phyloP scores from a whole-genome alignment of 805 yeast species.

The Cyberlindnera misumaiensis region DNA sequence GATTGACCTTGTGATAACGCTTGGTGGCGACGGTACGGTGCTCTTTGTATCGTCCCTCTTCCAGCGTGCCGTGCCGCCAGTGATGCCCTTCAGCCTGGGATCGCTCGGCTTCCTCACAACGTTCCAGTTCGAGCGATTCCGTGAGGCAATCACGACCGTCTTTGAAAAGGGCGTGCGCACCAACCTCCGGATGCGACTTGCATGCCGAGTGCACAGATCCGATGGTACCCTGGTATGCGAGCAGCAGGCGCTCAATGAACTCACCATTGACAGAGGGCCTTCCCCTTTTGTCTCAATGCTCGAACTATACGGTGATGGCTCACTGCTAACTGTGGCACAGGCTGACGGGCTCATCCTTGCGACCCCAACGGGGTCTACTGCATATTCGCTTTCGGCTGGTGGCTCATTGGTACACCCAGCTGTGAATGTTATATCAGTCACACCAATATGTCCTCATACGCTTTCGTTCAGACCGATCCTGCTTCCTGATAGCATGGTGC shows the following conservation, averaged over 20 bases:
- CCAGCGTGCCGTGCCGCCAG: conserved; percentile 85
- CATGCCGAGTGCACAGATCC: conserved; percentile 62
- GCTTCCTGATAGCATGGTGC: conserved; percentile 85
- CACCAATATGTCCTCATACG: conserved; percentile 96
- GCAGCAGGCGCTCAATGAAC: conserved; percentile 79
- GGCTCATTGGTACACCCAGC: conserved; percentile 94
- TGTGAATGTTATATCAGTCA: conserved; percentile 84
- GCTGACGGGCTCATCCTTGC: conserved; percentile 92
- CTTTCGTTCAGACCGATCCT: conserved; percentile 87
- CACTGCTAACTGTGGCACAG: conserved; percentile 79
- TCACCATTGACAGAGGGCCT: conserved; percentile 91
- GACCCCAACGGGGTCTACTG: conserved; percentile 95
- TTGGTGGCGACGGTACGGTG: conserved; percentile 98
- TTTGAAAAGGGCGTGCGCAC: conserved; percentile 67
- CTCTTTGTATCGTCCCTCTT: conserved; percentile 81
- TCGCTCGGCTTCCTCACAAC: conserved; percentile 90
- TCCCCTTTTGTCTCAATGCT: conserved; percentile 86
- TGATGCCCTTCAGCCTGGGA: conserved; percentile 82
- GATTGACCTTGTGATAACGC: conserved; percentile 74
- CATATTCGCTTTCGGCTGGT: conserved; percentile 91
- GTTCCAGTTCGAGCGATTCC: conserved; percentile 70
- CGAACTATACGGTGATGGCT: conserved; percentile 84
- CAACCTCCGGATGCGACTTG: conserved; percentile 79
- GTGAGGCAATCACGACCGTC: conserved; percentile 48
- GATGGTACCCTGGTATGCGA: conserved; percentile 37